Base-by-base conservation (phyloP, 1,284 basidiomycete species). In the Exobasidium cylindrosporum region DNA sequence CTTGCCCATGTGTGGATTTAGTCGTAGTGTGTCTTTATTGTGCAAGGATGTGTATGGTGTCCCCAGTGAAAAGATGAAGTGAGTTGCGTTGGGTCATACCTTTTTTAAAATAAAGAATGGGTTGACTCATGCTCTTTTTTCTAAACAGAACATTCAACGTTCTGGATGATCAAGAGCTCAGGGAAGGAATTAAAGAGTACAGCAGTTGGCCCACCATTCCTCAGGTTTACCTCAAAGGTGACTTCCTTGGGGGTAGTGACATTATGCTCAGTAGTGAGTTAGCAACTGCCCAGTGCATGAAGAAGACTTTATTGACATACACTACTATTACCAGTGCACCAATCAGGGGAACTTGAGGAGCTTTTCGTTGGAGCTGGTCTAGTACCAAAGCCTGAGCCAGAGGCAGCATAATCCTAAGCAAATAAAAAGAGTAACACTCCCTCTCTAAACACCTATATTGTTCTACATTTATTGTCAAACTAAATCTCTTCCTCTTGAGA, bases 201-300 rank as follows among this genome's bases (percentile, higher is more conserved):
- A 95, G 92, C 52, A 91, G 76, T 43, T 98, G 95, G 95, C 95
- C 95, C 17, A 98, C 95, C 21, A 89, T 98, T 69, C 96, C 96
- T 11, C 95, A 98, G 81, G 82, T 98, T 7, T 98, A 96, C 78
- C 85, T 97, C 45, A 88, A 91, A 62, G 93, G 94, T 28, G 93
- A 97, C 79, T 98, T 98, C 75, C 85, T 97, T 30, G 95, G 95
- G 53, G 95, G 95, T 54, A 97, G 93, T 80, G 95, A 98, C 82
- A 97, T 97, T 73, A 83, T 97, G 58, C 81, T 97, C 30, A 87
- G 87, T 69, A 97, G 92, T 94, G 77, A 83, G 92, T 87, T n/a
- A 4, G 26, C 21, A 14, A 2, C 29, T 28, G 35, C 17, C 7
- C 17, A 7, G 17, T 40, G 17, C 35, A 40, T 52, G 26, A 26